These are phyloP conservation scores for Tylopilus orsonianus DNA, from an alignment of 1,284 basidiomycete species.

Conservation along the genomic window DNA sequence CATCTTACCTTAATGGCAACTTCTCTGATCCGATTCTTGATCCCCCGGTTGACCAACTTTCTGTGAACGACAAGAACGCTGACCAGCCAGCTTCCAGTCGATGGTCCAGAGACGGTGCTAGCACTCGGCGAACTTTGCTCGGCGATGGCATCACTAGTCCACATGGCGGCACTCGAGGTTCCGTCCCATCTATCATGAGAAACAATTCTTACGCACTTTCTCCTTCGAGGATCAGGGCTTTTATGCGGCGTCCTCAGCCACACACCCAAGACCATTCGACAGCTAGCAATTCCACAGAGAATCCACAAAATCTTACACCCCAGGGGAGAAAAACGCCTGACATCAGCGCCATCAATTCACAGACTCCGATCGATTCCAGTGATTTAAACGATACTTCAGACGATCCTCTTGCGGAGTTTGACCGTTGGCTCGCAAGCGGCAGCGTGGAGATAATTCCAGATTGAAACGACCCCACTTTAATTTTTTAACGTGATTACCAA, in stretches of 20 bases:
- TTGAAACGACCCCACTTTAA: conserved; percentile 3
- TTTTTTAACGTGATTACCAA: neutral
- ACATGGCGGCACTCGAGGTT: neutral
- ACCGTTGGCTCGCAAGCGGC: conserved; percentile 47
- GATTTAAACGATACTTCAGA: conserved; percentile 10
- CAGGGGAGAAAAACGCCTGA: neutral
- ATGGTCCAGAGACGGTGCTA: conserved; percentile 9
- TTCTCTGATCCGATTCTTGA: conserved; percentile 33
- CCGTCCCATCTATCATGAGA: neutral
- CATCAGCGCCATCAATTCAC: neutral
- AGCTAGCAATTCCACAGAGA: neutral
- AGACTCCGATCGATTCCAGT: neutral
- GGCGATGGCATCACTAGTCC: neutral
- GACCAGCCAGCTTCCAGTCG: conserved; percentile 5
- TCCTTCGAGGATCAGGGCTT: conserved; percentile 29
- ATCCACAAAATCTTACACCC: neutral
- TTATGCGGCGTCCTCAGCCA: conserved; percentile 13
- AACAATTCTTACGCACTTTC: conserved; percentile 21
- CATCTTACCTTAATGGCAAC: conserved; percentile 24
- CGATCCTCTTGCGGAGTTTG: conserved; percentile 48
- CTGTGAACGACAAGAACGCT: conserved; percentile 32
- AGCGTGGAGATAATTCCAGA: conserved; percentile 38
- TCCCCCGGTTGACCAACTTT: neutral
- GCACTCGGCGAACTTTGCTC: neutral
- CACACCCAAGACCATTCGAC: conserved; percentile 1